Conservation (phyloP, 768 basidiomycete genomes). For the Chalciporus piperatus region DNA sequence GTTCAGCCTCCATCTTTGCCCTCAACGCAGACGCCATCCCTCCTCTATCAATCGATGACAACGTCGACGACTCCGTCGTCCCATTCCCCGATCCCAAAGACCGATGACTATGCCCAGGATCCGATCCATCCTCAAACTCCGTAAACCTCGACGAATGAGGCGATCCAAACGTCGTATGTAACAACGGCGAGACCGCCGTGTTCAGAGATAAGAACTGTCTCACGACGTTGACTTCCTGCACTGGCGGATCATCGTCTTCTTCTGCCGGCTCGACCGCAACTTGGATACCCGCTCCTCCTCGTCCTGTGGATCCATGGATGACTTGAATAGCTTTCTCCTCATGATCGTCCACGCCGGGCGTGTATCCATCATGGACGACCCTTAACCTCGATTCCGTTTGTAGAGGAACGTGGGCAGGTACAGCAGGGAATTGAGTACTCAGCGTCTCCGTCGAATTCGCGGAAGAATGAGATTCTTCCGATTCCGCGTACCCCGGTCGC, state of each 20-base stretch:
- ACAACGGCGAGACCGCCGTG: constrained; percentile 32
- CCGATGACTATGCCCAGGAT: constrained; percentile 18
- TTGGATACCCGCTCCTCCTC: constrained; percentile 11
- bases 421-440: constrained; percentile 31
- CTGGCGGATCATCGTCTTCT: constrained; percentile 9
- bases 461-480: constrained; percentile 22
- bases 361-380: constrained; percentile 26
- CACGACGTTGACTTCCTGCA: constrained; percentile 7
- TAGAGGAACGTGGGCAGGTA: constrained; percentile 28
- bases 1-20: constrained; percentile 14
- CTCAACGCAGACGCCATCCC: constrained; percentile 18
- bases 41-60: constrained; percentile 12
- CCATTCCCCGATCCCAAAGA: constrained; percentile 6
- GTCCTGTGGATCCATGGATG: constrained; percentile 18
- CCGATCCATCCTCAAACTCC: constrained; percentile 28
- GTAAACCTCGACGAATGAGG: constrained; percentile 33
- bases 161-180: constrained; percentile 43
- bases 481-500: constrained; percentile 20
- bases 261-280: constrained; percentile 8
- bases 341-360: constrained; percentile 18
- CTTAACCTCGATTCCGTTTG: constrained; percentile 31
- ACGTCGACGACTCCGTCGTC: constrained; percentile 12
- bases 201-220: constrained; percentile 4
- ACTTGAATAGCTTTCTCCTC: constrained; percentile 17
- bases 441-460: constrained; percentile 15